Base-by-base conservation (phyloP, 2,329 filamentous ascomycete genomes). In the Aureobasidium sp. region DNA sequence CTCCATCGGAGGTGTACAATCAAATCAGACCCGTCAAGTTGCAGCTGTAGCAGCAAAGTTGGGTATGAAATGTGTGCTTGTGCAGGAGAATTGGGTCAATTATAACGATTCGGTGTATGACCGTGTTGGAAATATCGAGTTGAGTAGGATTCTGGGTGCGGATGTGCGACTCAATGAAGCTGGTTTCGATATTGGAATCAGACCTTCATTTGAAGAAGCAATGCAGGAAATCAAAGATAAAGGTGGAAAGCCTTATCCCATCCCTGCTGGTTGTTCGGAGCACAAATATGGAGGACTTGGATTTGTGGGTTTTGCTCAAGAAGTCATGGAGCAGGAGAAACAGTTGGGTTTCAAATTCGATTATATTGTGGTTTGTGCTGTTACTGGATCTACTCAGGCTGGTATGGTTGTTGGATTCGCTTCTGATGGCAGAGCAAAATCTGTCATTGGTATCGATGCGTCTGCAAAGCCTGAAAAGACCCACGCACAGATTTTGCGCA, bases 361-460 rank as follows among this genome's bases (percentile, higher is more conserved):
- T 71, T 89, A 86, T 1, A 73, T 93, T 10, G 78, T 93, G 15
- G 73, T 73, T 27, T 93, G 90, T 74, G 89, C 88, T 23, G 91
- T 93, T 2, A 93, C 91, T 0, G 91, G 91, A 5, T 89, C 86
- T 8, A 93, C 91, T 1, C 84, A 92, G 74, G 91, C 88, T 0
- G 91, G 91, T 11, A 91, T 93, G 83, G 83, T 93, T 11, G 91
- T 90, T 0, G 91, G 91, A 0, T 92, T 93, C 76, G 92, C 91
- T 77, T 73, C 78, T 1, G 74, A 76, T 40, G 75, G 75, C 54
- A 80, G 73, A 42, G 80, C 81, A 68, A 80, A 88, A 29, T 87
- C 82, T 72, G 80, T 93, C 7, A 85, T 93, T 58, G 91, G 91
- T 10, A 90, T 93, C 66, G 91, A 93, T 76, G 89, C 87, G 0